phyloP scores from a whole-genome alignment of 2,329 filamentous ascomycete genomes.

The Fusarium musae region DNA sequence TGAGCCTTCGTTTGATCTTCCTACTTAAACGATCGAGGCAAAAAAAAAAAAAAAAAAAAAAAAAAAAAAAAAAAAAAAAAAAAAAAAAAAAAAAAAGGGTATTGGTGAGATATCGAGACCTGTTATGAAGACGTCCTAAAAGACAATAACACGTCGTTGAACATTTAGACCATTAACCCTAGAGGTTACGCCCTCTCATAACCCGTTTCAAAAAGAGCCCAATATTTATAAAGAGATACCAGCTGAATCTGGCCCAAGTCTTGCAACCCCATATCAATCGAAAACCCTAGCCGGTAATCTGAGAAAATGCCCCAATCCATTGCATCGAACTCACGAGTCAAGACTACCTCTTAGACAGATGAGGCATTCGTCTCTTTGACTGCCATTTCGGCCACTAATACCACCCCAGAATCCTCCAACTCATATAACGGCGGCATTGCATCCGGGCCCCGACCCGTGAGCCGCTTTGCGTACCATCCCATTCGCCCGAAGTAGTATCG shows the following conservation, averaged over 20 bases:
- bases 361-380: not conserved
- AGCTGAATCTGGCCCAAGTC: not conserved
- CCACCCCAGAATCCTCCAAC: not conserved
- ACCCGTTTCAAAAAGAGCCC: not conserved
- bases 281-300: not conserved
- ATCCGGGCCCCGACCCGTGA: not conserved
- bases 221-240: not conserved
- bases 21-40: not conserved
- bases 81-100: no score
- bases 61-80: no score
- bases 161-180: not conserved
- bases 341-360: not conserved
- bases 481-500: constrained; percentile 49
- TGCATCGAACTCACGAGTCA: not conserved
- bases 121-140: not conserved
- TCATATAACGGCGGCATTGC: not conserved
- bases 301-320: not conserved
- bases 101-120: not conserved
- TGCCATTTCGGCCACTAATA: not conserved
- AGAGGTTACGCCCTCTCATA: no score
- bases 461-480: constrained; percentile 15
- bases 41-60: no score
- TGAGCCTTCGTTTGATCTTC: not conserved
- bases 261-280: not conserved
- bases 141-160: no score